These are phyloP conservation scores for Suillus bovinus DNA, from an alignment of 768 basidiomycete species.

Conservation along the genomic window DNA sequence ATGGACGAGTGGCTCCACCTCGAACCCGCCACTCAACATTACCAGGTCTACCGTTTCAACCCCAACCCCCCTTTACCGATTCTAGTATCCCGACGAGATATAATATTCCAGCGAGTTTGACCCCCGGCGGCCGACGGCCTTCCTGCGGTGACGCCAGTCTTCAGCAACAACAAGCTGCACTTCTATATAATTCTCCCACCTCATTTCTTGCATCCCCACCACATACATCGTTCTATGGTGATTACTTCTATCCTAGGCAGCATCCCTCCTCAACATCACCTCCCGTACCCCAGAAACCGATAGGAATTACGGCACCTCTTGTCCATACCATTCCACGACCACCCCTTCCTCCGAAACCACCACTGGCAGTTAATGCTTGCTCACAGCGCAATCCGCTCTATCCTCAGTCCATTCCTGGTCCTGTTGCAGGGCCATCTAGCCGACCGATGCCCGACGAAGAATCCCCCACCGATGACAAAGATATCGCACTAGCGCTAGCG, in stretches of 20 bases:
- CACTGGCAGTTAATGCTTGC: constrained; percentile 14
- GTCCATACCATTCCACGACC: constrained; percentile 30
- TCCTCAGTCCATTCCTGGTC: constrained; percentile 30
- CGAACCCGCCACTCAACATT: constrained; percentile 26
- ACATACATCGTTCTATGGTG: constrained; percentile 28
- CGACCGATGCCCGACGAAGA: constrained; percentile 9
- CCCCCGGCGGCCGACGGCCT: constrained; percentile 25
- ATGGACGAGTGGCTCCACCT: constrained; percentile 9
- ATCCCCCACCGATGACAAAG: constrained; percentile 41
- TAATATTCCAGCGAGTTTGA: constrained; percentile 26
- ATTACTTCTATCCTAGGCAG: constrained; percentile 23
- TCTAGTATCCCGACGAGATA: neutral
- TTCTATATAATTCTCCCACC: constrained; percentile 14
- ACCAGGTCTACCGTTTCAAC: constrained; percentile 9
- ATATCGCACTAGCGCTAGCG: constrained; percentile 48
- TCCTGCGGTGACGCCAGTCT: constrained; percentile 13
- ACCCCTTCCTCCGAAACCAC: constrained; percentile 43
- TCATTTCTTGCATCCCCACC: constrained; percentile 2
- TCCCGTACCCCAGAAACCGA: constrained; percentile 33
- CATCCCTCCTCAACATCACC: constrained; percentile 25
- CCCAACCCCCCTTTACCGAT: constrained; percentile 6
- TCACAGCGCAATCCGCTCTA: constrained; percentile 33
- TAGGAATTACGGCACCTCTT: constrained; percentile 10
- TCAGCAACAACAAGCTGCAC: constrained; percentile 10
- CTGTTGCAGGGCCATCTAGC: constrained; percentile 15